A percentile compares a stretch with the other conserved stretches of the same genome.
phyloP scores from a whole-genome alignment of 768 basidiomycete species.

The Hebeloma cylindrosporum region DNA sequence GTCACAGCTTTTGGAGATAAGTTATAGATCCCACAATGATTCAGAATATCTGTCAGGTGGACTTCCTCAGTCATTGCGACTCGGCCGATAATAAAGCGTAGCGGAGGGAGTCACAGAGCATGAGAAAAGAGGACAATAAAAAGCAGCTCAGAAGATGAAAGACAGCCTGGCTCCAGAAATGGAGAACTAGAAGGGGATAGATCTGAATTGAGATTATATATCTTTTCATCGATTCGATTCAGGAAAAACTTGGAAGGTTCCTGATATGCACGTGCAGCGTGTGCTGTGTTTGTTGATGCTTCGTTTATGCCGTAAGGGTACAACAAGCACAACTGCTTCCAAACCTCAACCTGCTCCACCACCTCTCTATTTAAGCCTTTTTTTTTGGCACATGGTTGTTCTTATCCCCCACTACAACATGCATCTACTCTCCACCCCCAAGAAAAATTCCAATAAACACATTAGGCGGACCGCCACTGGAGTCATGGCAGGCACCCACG shows the following conservation, averaged over 20 bases:
- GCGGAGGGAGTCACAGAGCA: conserved; percentile 1
- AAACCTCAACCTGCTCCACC: conserved; percentile 55
- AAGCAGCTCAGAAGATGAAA: conserved; percentile 6
- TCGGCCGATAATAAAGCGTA: conserved; percentile 11
- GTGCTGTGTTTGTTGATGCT: conserved; percentile 50
- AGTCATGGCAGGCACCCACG: conserved; percentile 75
- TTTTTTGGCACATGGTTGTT: conserved; percentile 27
- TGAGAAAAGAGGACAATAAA: not conserved
- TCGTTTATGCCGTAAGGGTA: conserved; percentile 48
- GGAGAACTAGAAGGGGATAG: conserved; percentile 38
- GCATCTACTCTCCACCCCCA: conserved; percentile 31
- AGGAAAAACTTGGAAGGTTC: conserved; percentile 38
- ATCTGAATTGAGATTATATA: conserved; percentile 33
- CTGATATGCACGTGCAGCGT: conserved; percentile 47
- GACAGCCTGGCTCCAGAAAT: conserved; percentile 18
- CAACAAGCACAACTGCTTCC: conserved; percentile 49
- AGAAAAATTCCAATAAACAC: conserved; percentile 42
- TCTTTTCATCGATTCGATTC: conserved; percentile 37
- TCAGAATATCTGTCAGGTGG: conserved; percentile 7
- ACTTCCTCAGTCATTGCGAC: conserved; percentile 3
- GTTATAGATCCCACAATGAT: conserved; percentile 13
- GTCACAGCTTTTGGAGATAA: conserved; percentile 9
- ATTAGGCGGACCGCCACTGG: conserved; percentile 67
- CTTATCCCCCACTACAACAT: conserved; percentile 25
- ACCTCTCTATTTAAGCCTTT: conserved; percentile 37